A percentile compares a stretch with the other conserved stretches of the same genome.
phyloP scores from a whole-genome alignment of 352 stramenopile genomes.

The Phytophthora ramorum region DNA sequence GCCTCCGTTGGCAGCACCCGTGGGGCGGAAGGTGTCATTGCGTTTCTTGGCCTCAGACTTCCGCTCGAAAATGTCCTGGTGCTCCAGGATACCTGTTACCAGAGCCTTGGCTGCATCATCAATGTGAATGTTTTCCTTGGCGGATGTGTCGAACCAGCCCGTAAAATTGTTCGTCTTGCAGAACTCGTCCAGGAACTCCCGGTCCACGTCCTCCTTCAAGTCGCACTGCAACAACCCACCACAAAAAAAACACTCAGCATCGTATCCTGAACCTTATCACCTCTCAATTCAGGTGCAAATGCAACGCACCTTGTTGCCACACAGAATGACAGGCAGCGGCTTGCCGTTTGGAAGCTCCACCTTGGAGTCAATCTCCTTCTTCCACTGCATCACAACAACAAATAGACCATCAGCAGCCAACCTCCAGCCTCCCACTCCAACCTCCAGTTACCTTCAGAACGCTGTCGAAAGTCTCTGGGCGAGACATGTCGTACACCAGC shows the following conservation, averaged over 20 bases:
- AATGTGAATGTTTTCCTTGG: slow-evolving; percentile 94
- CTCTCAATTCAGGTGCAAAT: no score
- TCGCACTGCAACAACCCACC: slow-evolving; percentile 66
- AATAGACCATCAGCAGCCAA: not conserved
- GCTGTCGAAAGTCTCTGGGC: slow-evolving; percentile 92
- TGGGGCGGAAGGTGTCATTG: slow-evolving; percentile 80
- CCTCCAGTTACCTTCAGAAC: slow-evolving; percentile 64
- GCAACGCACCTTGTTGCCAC: slow-evolving; percentile 90
- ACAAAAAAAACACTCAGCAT: slow-evolving; percentile 10
- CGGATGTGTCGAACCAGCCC: slow-evolving; percentile 94
- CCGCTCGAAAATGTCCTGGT: slow-evolving; percentile 89
- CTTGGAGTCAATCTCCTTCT: slow-evolving; percentile 94
- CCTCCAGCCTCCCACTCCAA: not conserved
- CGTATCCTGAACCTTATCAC: no score
- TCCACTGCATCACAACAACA: slow-evolving; percentile 76
- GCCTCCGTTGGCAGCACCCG: slow-evolving; percentile 50
- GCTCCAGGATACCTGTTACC: slow-evolving; percentile 78
- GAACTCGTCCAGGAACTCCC: slow-evolving; percentile 85
- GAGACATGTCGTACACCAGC: slow-evolving; percentile 94
- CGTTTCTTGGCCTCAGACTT: slow-evolving; percentile 77
- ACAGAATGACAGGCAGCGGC: slow-evolving; percentile 90
- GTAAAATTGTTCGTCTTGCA: slow-evolving; percentile 92
- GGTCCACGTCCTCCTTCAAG: slow-evolving; percentile 79
- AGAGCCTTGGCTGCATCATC: slow-evolving; percentile 88
- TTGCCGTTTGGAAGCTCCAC: slow-evolving; percentile 93